phyloP scores from a whole-genome alignment of 1,284 basidiomycete genomes.

The Sanghuangporus weigelae region DNA sequence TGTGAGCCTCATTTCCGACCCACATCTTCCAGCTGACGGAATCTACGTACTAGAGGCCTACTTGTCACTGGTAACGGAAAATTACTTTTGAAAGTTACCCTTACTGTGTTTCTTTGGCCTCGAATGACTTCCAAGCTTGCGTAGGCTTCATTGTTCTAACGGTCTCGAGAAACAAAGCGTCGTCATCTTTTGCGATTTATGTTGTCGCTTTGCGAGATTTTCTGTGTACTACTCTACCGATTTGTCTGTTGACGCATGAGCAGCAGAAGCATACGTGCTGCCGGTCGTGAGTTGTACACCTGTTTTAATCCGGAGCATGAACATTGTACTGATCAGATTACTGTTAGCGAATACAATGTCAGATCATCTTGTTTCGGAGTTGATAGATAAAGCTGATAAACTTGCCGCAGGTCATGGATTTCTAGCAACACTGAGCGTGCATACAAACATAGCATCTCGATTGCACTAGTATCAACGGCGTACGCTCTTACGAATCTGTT shows the following conservation, averaged over 20 bases:
- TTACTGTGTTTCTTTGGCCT: constrained; percentile 38
- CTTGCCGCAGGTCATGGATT: constrained; percentile 50
- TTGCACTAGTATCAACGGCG: constrained; percentile 60
- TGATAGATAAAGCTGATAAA: background rate
- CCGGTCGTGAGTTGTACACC: constrained; percentile 49
- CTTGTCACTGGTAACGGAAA: constrained; percentile 32
- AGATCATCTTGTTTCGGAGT: constrained; percentile 19
- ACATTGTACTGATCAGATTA: background rate
- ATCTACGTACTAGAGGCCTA: constrained; percentile 23
- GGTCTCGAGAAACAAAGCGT: constrained; percentile 50
- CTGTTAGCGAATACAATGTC: constrained; percentile 56
- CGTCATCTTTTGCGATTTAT: constrained; percentile 68
- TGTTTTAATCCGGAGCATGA: background rate
- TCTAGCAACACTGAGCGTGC: constrained; percentile 72
- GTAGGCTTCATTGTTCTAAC: constrained; percentile 69
- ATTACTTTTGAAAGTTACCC: background rate
- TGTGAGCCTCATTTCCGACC: constrained; percentile 35
- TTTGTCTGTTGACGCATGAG: background rate
- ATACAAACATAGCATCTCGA: constrained; percentile 69
- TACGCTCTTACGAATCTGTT: constrained; percentile 25
- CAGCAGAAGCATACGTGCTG: constrained; percentile 61
- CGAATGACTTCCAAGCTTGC: constrained; percentile 28
- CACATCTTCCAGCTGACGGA: background rate
- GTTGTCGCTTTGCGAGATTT: constrained; percentile 52
- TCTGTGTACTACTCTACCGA: constrained; percentile 17